Evolutionary conservation across 2,329 filamentous ascomycete genomes (phyloP), one percentile per base, ranked within the genome.

Genomic region (Penicillium capsulatum): DNA sequence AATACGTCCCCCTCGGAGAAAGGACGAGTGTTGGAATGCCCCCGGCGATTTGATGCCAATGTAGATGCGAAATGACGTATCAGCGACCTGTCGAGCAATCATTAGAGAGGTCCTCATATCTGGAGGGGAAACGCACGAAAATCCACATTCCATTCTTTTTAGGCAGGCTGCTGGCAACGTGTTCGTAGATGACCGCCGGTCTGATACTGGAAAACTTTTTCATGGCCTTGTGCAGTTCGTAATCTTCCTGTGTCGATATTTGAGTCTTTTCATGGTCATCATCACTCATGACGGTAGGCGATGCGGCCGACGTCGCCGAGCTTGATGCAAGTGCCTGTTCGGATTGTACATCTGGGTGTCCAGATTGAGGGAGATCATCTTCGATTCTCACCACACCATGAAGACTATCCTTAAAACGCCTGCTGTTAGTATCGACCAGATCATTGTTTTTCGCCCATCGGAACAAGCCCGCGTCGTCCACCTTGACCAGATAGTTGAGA

Each of bases 61-160:
- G 61, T 94, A 95, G 0, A 95, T 72, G 1, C 63, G 61, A 31
- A 90, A 92, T 1, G 79, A 83, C 1, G 86, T 91, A 64, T 95
- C 89, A 16, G 85, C 58, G n/a, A 60, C 58, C 58, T 60, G n/a
- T n/a, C n/a, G n/a, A 22, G 3, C 13, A 7, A 7, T 9, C 13
- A 11, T 11, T 16, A 17, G 5, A 22, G 9, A n/a, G 26, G 26
- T 11, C 26, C n/a, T 28, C 4, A 7, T 11, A 28, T 11, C 13
- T 28, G 26, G 9, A 6, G 11, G 11, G 5, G 9, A 5, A 14
- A 54, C 68, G 52, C 48, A 75, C 89, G 55, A 94, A 96, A 49
- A 95, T 94, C 90, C 90, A 95, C 3, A 86, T 92, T 57, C 91
- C 90, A 47, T 88, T 88, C 63, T 82, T 85, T 27, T 89, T 84